Conservation (phyloP, 192 early-diverging fungal genomes). For the Funneliformis mosseae region DNA sequence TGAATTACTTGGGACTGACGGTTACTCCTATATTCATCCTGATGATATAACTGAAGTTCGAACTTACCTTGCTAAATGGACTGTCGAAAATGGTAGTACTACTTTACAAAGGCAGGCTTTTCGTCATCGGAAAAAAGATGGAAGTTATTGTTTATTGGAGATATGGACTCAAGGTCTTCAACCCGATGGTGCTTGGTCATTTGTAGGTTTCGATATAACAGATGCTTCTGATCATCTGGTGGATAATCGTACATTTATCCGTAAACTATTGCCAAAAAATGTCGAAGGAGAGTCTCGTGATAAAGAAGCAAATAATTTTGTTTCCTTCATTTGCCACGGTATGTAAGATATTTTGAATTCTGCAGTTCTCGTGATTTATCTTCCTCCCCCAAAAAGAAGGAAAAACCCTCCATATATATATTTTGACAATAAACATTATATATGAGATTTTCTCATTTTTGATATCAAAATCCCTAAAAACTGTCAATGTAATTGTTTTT, state of each 20-base stretch:
- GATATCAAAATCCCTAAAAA: too few species aligned
- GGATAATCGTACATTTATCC: background rate
- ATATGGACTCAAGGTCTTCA: conserved; percentile 7
- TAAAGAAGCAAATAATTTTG: background rate
- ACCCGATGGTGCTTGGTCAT: conserved; percentile 2
- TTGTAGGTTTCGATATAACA: background rate
- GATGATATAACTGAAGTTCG: background rate
- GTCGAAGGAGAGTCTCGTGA: background rate
- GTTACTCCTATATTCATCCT: conserved; percentile 6
- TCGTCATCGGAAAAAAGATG: conserved; percentile 4
- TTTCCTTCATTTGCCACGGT: background rate
- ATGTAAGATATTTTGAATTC: background rate
- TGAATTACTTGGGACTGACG: background rate
- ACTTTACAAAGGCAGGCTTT: background rate
- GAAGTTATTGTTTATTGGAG: background rate
- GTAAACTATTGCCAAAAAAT: background rate
- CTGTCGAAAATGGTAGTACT: background rate
- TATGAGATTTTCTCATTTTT: too few species aligned
- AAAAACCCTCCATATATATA: too few species aligned
- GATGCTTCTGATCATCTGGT: background rate
- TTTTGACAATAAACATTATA: too few species aligned
- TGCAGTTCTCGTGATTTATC: too few species aligned
- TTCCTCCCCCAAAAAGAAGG: too few species aligned
- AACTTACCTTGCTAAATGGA: background rate
- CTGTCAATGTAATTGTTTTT: too few species aligned